These are phyloP conservation scores for Gentiana dahurica DNA, from an alignment of 257 asterid genomes.

Conservation along the genomic window DNA sequence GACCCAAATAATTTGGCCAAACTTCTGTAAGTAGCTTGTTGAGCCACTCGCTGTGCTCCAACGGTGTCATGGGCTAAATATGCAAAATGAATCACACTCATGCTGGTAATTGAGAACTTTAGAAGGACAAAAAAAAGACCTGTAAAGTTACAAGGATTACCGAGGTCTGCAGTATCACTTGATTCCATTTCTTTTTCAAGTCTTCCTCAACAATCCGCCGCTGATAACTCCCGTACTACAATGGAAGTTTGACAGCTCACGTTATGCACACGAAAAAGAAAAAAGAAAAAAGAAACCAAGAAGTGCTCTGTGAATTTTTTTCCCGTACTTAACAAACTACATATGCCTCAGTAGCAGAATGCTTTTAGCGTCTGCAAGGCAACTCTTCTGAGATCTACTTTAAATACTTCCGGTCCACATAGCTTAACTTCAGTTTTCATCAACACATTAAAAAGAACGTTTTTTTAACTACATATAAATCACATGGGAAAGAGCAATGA, in stretches of 20 bases:
- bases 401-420: no score
- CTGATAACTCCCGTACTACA: slow-evolving; percentile 74
- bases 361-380: no score
- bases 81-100: slow-evolving; percentile 4
- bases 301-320: no score
- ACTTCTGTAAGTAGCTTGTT: slow-evolving; percentile 69
- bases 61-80: slow-evolving; percentile 64
- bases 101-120: neutral
- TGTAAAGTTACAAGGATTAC: slow-evolving; percentile 26
- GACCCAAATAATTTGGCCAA: slow-evolving; percentile 70
- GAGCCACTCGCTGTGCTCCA: slow-evolving; percentile 98
- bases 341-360: no score
- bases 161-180: slow-evolving; percentile 50
- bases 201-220: slow-evolving; percentile 58
- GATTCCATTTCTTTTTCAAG: slow-evolving; percentile 87
- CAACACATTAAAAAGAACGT: no score
- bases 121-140: neutral
- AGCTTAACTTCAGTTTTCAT: no score
- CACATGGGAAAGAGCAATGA: no score
- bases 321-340: no score
- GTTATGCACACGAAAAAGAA: no score
- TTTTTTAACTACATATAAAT: no score
- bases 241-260: slow-evolving; percentile 10
- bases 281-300: no score
- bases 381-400: no score